Evolutionary conservation across 1,139 yeast genomes (phyloP).

Genomic region (Suhomyces yuchorum): DNA sequence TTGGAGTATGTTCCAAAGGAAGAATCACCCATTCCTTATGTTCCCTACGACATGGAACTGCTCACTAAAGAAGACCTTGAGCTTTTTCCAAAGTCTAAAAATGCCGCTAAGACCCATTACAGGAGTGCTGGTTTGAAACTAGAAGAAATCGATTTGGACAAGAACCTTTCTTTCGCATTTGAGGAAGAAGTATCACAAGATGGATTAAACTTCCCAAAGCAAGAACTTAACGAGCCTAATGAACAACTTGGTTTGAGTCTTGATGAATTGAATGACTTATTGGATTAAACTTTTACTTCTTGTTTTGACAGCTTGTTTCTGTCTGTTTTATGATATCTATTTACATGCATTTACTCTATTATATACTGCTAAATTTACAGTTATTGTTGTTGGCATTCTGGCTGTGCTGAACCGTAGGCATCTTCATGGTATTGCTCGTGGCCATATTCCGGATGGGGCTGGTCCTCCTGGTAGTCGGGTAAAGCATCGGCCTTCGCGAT

Average conservation of each 20-base stretch:
- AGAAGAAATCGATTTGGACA: conserved; percentile 19
- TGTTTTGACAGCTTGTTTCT: neutral
- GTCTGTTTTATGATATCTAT: conserved; percentile 10
- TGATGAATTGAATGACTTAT: conserved; percentile 40
- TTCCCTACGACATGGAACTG: conserved; percentile 34
- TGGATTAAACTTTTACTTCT: conserved; percentile 28
- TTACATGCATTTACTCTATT: conserved; percentile 13
- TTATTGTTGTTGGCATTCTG: conserved; percentile 49
- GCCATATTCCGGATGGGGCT: conserved; percentile 20
- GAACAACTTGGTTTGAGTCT: conserved; percentile 33
- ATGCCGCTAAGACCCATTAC: neutral
- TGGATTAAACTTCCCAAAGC: conserved; percentile 7
- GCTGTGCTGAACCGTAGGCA: conserved; percentile 27
- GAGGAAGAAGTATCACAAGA: conserved; percentile 8
- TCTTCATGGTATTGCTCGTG: conserved; percentile 15
- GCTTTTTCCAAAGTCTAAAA: conserved; percentile 22
- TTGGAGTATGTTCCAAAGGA: conserved; percentile 22
- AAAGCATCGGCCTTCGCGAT: conserved; percentile 32
- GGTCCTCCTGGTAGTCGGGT: conserved; percentile 40
- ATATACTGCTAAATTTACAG: conserved; percentile 4
- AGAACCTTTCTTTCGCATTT: conserved; percentile 21
- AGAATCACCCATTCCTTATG: conserved; percentile 32
- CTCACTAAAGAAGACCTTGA: conserved; percentile 27
- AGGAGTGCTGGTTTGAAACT: conserved; percentile 16
- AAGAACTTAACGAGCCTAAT: neutral